A percentile compares a stretch with the other conserved stretches of the same genome.
Conservation (phyloP, 768 basidiomycete species). For the Cytidiella melzeri region DNA sequence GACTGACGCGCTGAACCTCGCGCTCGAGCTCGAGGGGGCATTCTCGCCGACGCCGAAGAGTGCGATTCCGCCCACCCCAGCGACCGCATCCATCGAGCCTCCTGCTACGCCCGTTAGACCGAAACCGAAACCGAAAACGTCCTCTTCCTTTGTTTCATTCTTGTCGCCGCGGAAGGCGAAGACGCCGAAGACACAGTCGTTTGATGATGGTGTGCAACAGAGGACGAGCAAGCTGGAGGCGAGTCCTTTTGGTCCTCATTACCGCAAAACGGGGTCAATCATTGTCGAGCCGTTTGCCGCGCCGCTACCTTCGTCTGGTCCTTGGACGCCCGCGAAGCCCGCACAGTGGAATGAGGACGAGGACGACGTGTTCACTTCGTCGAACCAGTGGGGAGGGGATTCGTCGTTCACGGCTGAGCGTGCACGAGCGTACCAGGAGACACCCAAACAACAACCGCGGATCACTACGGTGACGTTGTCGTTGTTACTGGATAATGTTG, state of each 20-base stretch:
- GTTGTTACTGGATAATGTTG: conserved; percentile 85
- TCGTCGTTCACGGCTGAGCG: conserved; percentile 15
- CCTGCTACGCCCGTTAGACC: conserved; percentile 28
- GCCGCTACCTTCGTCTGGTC: conserved; percentile 48
- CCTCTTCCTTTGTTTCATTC: conserved; percentile 67
- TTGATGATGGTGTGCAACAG: conserved; percentile 44
- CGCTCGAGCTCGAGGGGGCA: conserved; percentile 49
- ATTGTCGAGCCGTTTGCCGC: conserved; percentile 65
- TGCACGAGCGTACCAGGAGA: conserved; percentile 27
- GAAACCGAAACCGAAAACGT: conserved; percentile 47
- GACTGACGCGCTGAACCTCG: conserved; percentile 78
- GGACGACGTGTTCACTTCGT: conserved; percentile 64
- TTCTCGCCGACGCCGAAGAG: conserved; percentile 18
- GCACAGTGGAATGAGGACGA: conserved; percentile 52
- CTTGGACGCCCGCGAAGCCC: conserved; percentile 56
- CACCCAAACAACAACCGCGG: conserved; percentile 25
- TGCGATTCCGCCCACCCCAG: conserved; percentile 15
- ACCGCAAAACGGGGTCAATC: conserved; percentile 69
- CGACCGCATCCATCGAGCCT: conserved; percentile 19
- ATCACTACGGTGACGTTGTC: conserved; percentile 63
- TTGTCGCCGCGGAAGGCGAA: conserved; percentile 72
- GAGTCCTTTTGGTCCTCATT: conserved; percentile 82
- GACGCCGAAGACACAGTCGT: conserved; percentile 29
- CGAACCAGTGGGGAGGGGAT: conserved; percentile 41
- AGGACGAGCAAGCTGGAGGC: conserved; percentile 43